Evolutionary conservation across 306 rosid species (phyloP).

Genomic region (Pachyrhizus erosus): DNA sequence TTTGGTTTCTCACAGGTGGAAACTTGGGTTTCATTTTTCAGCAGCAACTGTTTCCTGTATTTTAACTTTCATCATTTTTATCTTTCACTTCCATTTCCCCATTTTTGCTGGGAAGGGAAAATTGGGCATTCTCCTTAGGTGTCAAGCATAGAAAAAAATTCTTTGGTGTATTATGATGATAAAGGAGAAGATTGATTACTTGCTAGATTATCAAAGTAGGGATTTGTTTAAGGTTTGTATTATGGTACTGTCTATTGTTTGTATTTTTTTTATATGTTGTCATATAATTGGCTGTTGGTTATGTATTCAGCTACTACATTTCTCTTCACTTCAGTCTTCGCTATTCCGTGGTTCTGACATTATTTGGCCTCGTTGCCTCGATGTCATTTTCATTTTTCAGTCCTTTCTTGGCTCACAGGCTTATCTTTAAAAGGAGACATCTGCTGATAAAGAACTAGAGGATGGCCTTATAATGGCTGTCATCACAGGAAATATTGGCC

Average conservation of each 20-base stretch:
- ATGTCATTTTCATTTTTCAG: constrained; percentile 49
- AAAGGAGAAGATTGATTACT: too few relatives aligned
- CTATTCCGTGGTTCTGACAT: constrained; percentile 1
- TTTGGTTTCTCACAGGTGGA: too few relatives aligned
- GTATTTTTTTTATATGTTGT: not conserved
- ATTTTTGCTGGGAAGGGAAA: too few relatives aligned
- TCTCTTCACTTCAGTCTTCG: not conserved
- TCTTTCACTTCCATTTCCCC: not conserved
- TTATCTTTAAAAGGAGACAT: constrained; percentile 81
- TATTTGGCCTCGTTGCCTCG: not conserved
- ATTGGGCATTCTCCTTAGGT: too few relatives aligned
- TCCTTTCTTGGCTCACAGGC: constrained; percentile 91
- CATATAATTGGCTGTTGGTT: not conserved
- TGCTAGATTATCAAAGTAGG: too few relatives aligned
- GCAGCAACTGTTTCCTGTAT: too few relatives aligned
- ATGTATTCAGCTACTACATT: not conserved
- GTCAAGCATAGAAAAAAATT: too few relatives aligned
- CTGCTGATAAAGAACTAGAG: constrained; percentile 81
- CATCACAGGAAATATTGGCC: constrained; percentile 84
- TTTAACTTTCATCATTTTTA: not conserved
- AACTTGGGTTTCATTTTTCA: too few relatives aligned
- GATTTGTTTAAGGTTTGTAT: not conserved
- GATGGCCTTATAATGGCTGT: constrained; percentile 92
- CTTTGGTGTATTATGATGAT: too few relatives aligned
- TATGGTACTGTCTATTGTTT: not conserved